Evolutionary conservation across 1,139 yeast genomes (phyloP), one percentile per base, ranked within the genome.

Genomic region (Saccharomyces hybrid): DNA sequence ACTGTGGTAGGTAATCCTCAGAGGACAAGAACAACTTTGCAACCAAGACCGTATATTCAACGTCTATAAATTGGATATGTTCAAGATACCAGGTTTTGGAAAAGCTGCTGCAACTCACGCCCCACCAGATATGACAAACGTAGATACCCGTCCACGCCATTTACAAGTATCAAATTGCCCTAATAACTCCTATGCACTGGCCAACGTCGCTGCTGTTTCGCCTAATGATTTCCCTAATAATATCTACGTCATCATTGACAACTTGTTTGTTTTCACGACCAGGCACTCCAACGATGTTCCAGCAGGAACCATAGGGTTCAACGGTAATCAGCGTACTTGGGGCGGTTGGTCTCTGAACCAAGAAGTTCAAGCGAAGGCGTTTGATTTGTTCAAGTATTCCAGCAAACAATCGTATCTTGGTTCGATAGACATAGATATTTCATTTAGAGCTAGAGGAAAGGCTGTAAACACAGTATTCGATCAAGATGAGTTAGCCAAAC

Each of bases 281-380:
- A 83, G 79, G 63, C 82, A 81, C 56, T 78, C 83, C 2, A 73
- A 74, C 6, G 76, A 73, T 14, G 73, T 83, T 47, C 74, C 78
- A 29, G 88, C 89, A 0, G 96, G 96, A 9, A 73, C 80, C 16
- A 73, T 91, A 53, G 99, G 98, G 0, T 78, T 89, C 54, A 90
- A 95, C 47, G 97, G 91, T 5, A 81, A 88, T 54, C 91, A 88
- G 69, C 81, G 99, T 68, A 82, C 83, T 53, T 93, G 98, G 97
- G 96, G 93, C 29, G 86, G 84, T 38, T 84, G 95, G 86, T 86
- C 97, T 0, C 74, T 87, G 51, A 84, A 83, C 53, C 93, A 88
- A 66, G 75, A 75, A 11, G 82, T 88, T 25, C 68, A 76, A n/a
- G 88, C 84, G n/a, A 82, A 83, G 53, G 79, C 84, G 2, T 86